Percentiles rank a stretch among this genome's conserved stretches.
phyloP scores from a whole-genome alignment of 2,329 filamentous ascomycete genomes.

The Fusarium neocosmosporiellum region DNA sequence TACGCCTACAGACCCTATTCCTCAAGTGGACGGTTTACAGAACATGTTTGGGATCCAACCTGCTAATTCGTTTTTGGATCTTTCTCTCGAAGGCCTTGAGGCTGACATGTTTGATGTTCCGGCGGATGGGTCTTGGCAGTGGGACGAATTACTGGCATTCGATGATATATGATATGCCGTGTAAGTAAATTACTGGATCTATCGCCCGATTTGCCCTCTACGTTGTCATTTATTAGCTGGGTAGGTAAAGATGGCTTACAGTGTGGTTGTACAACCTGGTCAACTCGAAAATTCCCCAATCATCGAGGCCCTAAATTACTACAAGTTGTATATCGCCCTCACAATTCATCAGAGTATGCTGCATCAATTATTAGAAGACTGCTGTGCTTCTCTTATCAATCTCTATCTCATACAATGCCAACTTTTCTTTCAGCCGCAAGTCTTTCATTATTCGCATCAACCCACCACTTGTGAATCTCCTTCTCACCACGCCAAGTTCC shows the following conservation, averaged over 20 bases:
- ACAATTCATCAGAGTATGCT: not conserved
- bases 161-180: not conserved
- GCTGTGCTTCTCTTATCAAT: not conserved
- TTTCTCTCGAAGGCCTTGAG: not conserved
- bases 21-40: not conserved
- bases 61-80: not conserved
- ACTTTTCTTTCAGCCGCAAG: not conserved
- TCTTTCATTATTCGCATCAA: slow-evolving; percentile 1
- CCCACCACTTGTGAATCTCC: slow-evolving; percentile 24
- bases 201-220: not conserved
- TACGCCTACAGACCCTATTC: not conserved
- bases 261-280: not conserved
- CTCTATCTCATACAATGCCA: not conserved
- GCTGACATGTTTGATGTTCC: not conserved
- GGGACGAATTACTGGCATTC: not conserved
- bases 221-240: not conserved
- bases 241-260: not conserved
- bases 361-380: not conserved
- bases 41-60: not conserved
- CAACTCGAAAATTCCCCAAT: not conserved
- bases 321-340: not conserved
- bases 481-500: not conserved
- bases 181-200: not conserved
- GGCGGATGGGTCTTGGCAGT: not conserved
- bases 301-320: not conserved